Conservation (phyloP, 2,329 filamentous ascomycete species). For the Emmonsia crescens region DNA sequence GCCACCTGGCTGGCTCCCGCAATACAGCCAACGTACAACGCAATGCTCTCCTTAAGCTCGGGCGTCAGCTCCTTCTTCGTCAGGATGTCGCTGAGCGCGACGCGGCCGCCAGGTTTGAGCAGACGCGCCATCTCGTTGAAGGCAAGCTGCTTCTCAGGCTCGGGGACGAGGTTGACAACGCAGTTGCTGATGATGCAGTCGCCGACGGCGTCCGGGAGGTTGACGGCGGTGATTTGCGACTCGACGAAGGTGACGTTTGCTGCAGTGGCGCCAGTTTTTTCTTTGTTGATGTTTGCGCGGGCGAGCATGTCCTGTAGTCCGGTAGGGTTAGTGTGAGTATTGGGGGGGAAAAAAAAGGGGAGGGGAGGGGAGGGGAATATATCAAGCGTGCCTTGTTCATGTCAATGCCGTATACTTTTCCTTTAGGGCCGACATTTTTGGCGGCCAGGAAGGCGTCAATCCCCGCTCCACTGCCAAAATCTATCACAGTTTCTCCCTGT, state of each 20-base stretch:
- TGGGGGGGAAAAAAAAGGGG: not conserved
- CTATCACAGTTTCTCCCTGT: slow-evolving; percentile 47
- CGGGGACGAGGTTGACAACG: slow-evolving; percentile 49
- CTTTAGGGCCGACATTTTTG: slow-evolving; percentile 38
- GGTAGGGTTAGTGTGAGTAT: slow-evolving; percentile 1
- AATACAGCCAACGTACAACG: slow-evolving; percentile 51
- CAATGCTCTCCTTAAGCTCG: slow-evolving; percentile 39
- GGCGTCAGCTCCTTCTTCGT: slow-evolving; percentile 40
- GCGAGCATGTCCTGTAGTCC: slow-evolving; percentile 43
- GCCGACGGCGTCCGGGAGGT: slow-evolving; percentile 32
- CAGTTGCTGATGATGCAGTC: slow-evolving; percentile 55
- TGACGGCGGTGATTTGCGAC: slow-evolving; percentile 41
- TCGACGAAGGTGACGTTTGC: slow-evolving; percentile 44
- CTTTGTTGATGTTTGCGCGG: slow-evolving; percentile 38
- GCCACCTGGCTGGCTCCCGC: slow-evolving; percentile 44
- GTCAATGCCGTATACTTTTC: slow-evolving; percentile 47
- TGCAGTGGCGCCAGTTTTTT: slow-evolving; percentile 20
- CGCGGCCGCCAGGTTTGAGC: slow-evolving; percentile 45
- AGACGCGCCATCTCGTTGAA: slow-evolving; percentile 50
- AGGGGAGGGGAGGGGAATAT: not conserved
- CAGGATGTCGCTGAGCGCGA: slow-evolving; percentile 52
- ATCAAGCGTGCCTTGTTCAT: slow-evolving; percentile 44
- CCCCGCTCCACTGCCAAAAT: slow-evolving; percentile 48
- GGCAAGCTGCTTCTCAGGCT: slow-evolving; percentile 41
- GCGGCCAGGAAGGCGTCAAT: slow-evolving; percentile 49